These are phyloP conservation scores for Mucor velutinosus DNA, from an alignment of 371 early-diverging fungal genomes.

Conservation along the genomic window DNA sequence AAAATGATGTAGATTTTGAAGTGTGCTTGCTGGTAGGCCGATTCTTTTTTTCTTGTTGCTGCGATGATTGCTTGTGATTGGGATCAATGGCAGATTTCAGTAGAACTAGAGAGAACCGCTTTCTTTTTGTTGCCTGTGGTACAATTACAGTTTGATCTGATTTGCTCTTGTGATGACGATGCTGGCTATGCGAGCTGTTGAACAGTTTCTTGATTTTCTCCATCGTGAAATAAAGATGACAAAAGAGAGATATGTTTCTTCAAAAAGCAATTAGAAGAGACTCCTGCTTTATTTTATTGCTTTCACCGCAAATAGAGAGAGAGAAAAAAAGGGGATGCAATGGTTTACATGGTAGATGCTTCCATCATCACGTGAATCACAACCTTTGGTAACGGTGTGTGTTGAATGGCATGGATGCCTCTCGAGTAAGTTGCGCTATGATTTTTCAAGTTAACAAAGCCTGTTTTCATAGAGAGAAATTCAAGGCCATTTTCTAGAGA, in stretches of 20 bases:
- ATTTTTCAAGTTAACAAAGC: too few species aligned
- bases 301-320: neutral
- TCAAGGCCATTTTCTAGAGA: too few species aligned
- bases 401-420: too few species aligned
- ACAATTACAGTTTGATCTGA: neutral
- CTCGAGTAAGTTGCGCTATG: too few species aligned
- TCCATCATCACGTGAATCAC: neutral
- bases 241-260: neutral
- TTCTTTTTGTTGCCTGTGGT: neutral
- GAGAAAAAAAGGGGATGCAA: neutral
- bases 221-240: neutral
- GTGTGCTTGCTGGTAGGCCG: neutral
- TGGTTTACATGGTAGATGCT: neutral
- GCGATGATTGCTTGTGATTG: neutral
- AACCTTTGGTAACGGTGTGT: too few species aligned
- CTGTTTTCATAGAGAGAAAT: too few species aligned
- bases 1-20: constrained; percentile 19
- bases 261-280: neutral
- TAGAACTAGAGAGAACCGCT: neutral
- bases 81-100: neutral
- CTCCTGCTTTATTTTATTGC: constrained; percentile 1
- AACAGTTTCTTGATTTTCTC: constrained; percentile 5
- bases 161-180: neutral
- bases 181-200: neutral
- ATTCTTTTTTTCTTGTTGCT: neutral